Percentiles rank a stretch among this genome's conserved stretches.
These are phyloP conservation scores for Pestalotiopsis sp. DNA, from an alignment of 2,329 filamentous ascomycete genomes.

Conservation along the genomic window DNA sequence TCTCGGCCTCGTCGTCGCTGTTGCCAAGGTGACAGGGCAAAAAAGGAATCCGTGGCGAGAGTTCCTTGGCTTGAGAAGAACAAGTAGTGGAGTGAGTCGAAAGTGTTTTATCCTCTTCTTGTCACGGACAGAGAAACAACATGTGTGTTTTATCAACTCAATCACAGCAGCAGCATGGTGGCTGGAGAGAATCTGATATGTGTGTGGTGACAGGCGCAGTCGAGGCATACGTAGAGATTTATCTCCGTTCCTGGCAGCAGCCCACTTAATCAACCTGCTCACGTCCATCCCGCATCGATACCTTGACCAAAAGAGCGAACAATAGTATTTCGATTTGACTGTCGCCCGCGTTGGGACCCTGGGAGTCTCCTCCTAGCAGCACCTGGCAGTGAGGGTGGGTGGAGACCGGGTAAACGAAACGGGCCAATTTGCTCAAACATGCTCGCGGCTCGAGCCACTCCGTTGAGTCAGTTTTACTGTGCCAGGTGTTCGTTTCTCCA, in stretches of 20 bases:
- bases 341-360: not conserved
- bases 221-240: not conserved
- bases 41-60: not conserved
- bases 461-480: not conserved
- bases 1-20: not conserved
- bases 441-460: not conserved
- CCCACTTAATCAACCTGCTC: not conserved
- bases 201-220: not conserved
- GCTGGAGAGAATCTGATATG: too few species aligned
- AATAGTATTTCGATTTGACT: not conserved
- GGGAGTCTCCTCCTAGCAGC: not conserved
- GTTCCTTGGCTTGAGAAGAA: not conserved
- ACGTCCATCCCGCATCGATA: not conserved
- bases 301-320: not conserved
- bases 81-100: not conserved
- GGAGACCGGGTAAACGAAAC: not conserved
- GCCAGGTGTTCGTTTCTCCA: not conserved
- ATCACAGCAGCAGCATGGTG: too few species aligned
- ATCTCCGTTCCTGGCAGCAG: not conserved
- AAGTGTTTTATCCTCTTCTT: too few species aligned
- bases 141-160: too few species aligned
- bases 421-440: not conserved
- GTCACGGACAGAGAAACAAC: too few species aligned
- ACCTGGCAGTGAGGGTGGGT: not conserved
- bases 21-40: not conserved